Percentiles rank a stretch among this genome's conserved stretches.
Evolutionary conservation across 2,329 filamentous ascomycete species (phyloP).

Genomic region (Tricladium varicosporioides): DNA sequence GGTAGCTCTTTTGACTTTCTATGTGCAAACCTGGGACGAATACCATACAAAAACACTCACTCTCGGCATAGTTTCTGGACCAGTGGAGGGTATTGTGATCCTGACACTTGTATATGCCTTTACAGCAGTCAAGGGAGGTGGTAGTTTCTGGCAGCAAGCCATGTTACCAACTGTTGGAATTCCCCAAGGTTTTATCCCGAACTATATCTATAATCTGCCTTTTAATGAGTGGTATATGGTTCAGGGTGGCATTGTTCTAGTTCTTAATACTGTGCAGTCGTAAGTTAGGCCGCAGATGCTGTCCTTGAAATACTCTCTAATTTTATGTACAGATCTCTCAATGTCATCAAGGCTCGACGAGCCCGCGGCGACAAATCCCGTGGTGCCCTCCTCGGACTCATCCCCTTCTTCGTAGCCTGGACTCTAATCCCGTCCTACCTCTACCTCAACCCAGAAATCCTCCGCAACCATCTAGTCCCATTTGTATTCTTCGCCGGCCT

Average conservation of each 20-base stretch:
- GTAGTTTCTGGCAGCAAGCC: conserved; percentile 88
- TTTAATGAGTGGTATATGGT: conserved; percentile 94
- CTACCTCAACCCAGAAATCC: conserved; percentile 78
- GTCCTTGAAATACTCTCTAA: conserved; percentile 4
- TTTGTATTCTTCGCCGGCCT: conserved; percentile 87
- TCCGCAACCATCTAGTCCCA: conserved; percentile 79
- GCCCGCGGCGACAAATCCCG: conserved; percentile 69
- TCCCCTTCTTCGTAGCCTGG: conserved; percentile 81
- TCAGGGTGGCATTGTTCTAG: conserved; percentile 77
- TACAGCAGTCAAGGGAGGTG: conserved; percentile 82
- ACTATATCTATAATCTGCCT: conserved; percentile 70
- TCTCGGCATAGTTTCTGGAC: conserved; percentile 86
- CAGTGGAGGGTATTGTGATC: conserved; percentile 89
- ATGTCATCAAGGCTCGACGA: conserved; percentile 80
- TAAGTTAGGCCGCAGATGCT: conserved; percentile 6
- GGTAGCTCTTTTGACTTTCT: conserved; percentile 88
- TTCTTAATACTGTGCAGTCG: conserved; percentile 80
- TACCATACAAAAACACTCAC: conserved; percentile 97
- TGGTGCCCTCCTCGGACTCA: conserved; percentile 75
- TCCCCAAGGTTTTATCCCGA: conserved; percentile 64
- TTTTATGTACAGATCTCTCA: conserved; percentile 55
- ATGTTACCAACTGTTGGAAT: conserved; percentile 74
- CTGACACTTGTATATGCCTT: conserved; percentile 78
- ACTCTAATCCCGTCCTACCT: conserved; percentile 74
- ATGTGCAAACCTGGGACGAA: conserved; percentile 98